These are phyloP conservation scores for Cicer judaicum DNA, from an alignment of 306 rosid genomes.

Conservation along the genomic window DNA sequence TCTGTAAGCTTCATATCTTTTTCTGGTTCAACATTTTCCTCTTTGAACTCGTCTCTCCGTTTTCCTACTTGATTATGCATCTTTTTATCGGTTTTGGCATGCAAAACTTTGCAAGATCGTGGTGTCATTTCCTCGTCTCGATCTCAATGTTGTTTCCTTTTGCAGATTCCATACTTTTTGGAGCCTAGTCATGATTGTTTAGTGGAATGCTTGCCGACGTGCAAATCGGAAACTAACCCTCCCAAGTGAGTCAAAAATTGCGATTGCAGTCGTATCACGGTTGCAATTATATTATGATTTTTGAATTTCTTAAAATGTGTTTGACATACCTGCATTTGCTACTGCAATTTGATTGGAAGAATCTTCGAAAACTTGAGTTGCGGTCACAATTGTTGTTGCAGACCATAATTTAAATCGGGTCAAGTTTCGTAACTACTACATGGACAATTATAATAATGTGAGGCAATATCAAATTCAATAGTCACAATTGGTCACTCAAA, in stretches of 20 bases:
- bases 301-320: not conserved
- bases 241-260: constrained; percentile 69
- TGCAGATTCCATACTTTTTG: constrained; percentile 82
- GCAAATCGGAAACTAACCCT: constrained; percentile 81
- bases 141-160: constrained; percentile 33
- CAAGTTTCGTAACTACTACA: too few relatives aligned
- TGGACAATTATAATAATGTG: too few relatives aligned
- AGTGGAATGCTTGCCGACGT: constrained; percentile 86
- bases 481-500: too few relatives aligned
- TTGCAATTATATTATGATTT: not conserved
- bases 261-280: not conserved
- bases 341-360: not conserved
- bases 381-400: not conserved
- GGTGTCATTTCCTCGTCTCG: constrained; percentile 10
- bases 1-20: constrained; percentile 63
- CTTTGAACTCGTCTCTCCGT: not conserved
- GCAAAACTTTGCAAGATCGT: not conserved
- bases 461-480: too few relatives aligned
- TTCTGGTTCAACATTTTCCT: not conserved
- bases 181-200: constrained; percentile 88
- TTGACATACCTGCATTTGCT: not conserved
- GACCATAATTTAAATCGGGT: too few relatives aligned
- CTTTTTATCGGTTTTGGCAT: not conserved
- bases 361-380: not conserved
- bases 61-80: constrained; percentile 25